Conservation (phyloP, 176 grass and related monocot genomes). For the Oryza glaberrima region DNA sequence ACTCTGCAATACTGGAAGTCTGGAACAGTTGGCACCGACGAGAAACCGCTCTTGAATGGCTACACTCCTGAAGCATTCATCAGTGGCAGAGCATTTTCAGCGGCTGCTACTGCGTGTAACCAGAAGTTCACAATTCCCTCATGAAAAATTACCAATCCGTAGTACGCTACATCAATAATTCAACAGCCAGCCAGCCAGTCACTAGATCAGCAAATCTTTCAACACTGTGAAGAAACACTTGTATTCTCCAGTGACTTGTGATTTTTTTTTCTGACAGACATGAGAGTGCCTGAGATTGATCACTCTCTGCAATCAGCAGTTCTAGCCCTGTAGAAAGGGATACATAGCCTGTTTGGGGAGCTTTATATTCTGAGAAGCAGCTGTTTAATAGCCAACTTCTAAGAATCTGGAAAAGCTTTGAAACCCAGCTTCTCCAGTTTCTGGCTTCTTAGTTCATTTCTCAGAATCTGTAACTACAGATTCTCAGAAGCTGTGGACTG, state of each 20-base stretch:
- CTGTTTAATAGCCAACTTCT: too few species aligned
- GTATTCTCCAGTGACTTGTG: neutral
- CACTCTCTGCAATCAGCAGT: neutral
- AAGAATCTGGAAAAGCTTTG: too few species aligned
- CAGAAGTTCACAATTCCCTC: neutral
- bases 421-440: too few species aligned
- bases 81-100: neutral
- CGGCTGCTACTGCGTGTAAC: neutral
- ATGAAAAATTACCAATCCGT: neutral
- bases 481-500: too few species aligned
- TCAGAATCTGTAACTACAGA: too few species aligned
- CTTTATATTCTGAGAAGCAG: too few species aligned
- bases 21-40: neutral
- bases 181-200: neutral
- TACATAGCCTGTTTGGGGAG: too few species aligned
- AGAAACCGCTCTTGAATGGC: neutral
- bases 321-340: neutral
- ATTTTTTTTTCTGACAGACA: neutral
- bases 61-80: neutral
- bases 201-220: neutral
- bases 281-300: neutral
- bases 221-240: neutral
- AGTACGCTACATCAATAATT: neutral
- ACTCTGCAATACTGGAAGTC: too few species aligned
- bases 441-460: too few species aligned